These are phyloP conservation scores for Fusarium sp. DNA, from an alignment of 2,329 filamentous ascomycete genomes.

Conservation along the genomic window DNA sequence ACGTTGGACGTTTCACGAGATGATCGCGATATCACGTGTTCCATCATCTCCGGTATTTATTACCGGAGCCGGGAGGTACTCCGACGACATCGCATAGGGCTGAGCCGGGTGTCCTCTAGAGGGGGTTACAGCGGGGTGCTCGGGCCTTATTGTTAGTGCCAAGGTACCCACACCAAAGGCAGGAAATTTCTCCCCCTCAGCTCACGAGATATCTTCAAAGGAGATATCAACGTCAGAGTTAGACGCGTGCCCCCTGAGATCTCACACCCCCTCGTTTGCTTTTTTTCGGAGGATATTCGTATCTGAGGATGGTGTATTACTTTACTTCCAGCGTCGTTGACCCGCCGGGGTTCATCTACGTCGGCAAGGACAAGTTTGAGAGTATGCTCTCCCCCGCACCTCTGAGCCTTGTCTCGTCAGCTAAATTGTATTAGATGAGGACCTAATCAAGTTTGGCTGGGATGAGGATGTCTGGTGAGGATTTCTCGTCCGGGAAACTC, in stretches of 20 bases:
- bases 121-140: accelerated
- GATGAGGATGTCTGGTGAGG: conserved; percentile 93
- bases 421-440: conserved; percentile 77
- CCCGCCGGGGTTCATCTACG: conserved; percentile 89
- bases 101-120: neutral
- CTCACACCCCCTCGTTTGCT: neutral
- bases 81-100: neutral
- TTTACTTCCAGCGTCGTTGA: conserved; percentile 88
- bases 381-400: conserved; percentile 69
- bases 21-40: conserved; percentile 22
- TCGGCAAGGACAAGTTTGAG: conserved; percentile 99
- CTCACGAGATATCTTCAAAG: neutral
- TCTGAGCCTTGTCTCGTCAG: conserved; percentile 5
- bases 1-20: neutral
- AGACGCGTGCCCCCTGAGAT: neutral
- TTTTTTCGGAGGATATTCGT: neutral
- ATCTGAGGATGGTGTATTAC: conserved; percentile 86
- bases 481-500: neutral
- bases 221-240: neutral
- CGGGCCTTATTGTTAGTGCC: conserved; percentile 13
- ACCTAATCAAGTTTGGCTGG: conserved; percentile 92
- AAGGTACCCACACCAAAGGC: conserved; percentile 18
- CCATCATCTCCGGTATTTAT: neutral
- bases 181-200: conserved; percentile 36
- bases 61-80: neutral